A percentile compares a stretch with the other conserved stretches of the same genome.
Evolutionary conservation across 2,329 filamentous ascomycete genomes (phyloP).

Genomic region (Aaosphaeria arxii): DNA sequence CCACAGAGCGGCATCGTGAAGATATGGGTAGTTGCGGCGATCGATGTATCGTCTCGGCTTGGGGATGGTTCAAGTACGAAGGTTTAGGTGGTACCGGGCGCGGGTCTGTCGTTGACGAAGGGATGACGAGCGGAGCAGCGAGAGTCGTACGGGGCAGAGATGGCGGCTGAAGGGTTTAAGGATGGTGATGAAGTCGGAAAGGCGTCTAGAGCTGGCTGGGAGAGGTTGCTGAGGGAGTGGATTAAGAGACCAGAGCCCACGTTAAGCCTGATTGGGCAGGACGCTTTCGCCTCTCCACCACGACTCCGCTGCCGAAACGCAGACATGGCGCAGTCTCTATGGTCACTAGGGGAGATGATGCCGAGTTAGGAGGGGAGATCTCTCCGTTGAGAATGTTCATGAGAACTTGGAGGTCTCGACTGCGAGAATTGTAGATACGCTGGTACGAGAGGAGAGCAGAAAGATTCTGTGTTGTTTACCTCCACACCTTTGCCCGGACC

Average conservation of each 20-base stretch:
- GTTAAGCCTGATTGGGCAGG: constrained; percentile 4
- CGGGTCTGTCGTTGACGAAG: constrained; percentile 2
- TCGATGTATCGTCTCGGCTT: constrained; percentile 18
- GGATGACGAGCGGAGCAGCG: constrained; percentile 8
- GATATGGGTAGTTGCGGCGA: constrained; percentile 14
- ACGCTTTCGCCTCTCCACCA: not conserved
- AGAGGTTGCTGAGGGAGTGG: constrained; percentile 6
- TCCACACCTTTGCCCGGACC: no score
- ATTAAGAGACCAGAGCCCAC: constrained; percentile 5
- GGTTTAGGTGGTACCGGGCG: constrained; percentile 13
- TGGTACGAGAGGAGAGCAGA: no score
- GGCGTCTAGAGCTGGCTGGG: constrained; percentile 19
- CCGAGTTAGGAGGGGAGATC: no score
- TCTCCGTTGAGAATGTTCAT: no score
- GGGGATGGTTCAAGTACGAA: constrained; percentile 7
- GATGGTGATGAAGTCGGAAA: constrained; percentile 10
- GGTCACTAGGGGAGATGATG: no score
- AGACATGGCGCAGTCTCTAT: not conserved
- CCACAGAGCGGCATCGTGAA: constrained; percentile 48
- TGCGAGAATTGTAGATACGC: no score
- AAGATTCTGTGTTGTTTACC: no score
- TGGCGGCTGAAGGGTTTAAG: constrained; percentile 10
- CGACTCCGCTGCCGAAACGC: not conserved
- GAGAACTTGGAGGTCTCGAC: no score
- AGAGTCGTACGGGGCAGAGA: constrained; percentile 12